Base-by-base conservation (phyloP, 352 stramenopile species). In the Peronospora belbahrii region DNA sequence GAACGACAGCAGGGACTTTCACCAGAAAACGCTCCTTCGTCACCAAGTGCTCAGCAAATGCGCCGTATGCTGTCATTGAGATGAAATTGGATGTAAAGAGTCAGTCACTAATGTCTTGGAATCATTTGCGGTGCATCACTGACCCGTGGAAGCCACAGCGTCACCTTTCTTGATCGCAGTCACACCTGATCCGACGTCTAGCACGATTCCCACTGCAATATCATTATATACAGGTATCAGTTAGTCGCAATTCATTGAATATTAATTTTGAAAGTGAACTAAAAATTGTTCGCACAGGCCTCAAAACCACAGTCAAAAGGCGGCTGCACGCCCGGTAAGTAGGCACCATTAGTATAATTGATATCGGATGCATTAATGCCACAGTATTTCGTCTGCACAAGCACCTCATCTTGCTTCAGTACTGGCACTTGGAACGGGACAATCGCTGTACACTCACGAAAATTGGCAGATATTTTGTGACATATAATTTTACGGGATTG, bases 401-500 rank as follows among this genome's bases (percentile, higher is more conserved):
- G 48, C 38, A 77, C 55, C n/a, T 83, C 62, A 38, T 59, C 67
- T 23, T 42, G 36, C 49, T 68, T 62, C 33, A 77, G 67, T 51
- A 50, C 32, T 10, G 59, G 65, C 38, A 80, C 42, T 39, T 65
- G 33, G 52, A 70, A 67, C 23, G 54, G 45, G 34, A 83, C 74
- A 55, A 89, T 84, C 41, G 62, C 64, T 15, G 74, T 86, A 62
- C 70, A 83, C 52, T 76, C 72, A 52, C 77, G 77, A 48, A 88
- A 88, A 62, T 88, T 78, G 47, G 77, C 83, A 47, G 74, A 88
- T 43, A 88, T 62, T 50, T 86, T 84, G 49, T 78, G 65, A 47
- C 76, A 88, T 34, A 88, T 68, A 45, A 88, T 88, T 65, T 88
- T 88, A 48, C 73, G 76, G 22, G 65, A 80, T 65, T 77, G 58